These are phyloP conservation scores for Parietaria judaica DNA, from an alignment of 306 rosid species.

Conservation along the genomic window DNA sequence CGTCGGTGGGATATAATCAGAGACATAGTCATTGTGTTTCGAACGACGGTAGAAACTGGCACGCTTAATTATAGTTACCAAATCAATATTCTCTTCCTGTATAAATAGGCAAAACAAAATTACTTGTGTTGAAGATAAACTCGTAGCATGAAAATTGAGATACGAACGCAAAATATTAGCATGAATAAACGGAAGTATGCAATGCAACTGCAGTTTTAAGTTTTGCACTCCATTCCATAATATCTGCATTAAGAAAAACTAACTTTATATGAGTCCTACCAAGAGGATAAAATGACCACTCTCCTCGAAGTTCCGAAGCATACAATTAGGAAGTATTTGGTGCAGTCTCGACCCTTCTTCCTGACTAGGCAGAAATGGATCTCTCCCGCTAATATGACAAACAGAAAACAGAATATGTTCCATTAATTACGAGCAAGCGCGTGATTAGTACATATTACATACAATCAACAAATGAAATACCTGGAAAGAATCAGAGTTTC, in stretches of 20 bases:
- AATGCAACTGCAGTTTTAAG: neutral
- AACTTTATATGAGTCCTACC: conserved; percentile 32
- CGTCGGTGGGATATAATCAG: conserved; percentile 69
- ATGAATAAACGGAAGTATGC: too few relatives aligned
- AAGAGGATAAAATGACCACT: conserved; percentile 72
- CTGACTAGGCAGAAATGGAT: conserved; percentile 59
- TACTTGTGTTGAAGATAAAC: too few relatives aligned
- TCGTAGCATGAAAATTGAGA: conserved; percentile 1
- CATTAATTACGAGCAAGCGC: neutral
- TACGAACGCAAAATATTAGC: neutral
- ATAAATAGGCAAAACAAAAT: conserved; percentile 12
- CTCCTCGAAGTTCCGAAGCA: conserved; percentile 48
- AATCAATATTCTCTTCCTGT: conserved; percentile 66
- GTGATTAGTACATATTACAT: too few relatives aligned
- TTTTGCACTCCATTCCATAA: too few relatives aligned
- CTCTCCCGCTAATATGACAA: conserved; percentile 53
- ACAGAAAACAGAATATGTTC: conserved; percentile 1
- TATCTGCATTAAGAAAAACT: too few relatives aligned
- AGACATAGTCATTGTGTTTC: conserved; percentile 44
- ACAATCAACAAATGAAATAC: conserved; percentile 24
- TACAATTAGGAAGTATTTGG: conserved; percentile 39
- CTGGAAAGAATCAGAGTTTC: conserved; percentile 74
- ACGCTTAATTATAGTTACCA: conserved; percentile 55
- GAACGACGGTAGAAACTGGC: conserved; percentile 69
- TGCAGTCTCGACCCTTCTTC: conserved; percentile 56